These are phyloP conservation scores for Endoconidiophora laricicola DNA, from an alignment of 2,329 filamentous ascomycete species.

Conservation along the genomic window DNA sequence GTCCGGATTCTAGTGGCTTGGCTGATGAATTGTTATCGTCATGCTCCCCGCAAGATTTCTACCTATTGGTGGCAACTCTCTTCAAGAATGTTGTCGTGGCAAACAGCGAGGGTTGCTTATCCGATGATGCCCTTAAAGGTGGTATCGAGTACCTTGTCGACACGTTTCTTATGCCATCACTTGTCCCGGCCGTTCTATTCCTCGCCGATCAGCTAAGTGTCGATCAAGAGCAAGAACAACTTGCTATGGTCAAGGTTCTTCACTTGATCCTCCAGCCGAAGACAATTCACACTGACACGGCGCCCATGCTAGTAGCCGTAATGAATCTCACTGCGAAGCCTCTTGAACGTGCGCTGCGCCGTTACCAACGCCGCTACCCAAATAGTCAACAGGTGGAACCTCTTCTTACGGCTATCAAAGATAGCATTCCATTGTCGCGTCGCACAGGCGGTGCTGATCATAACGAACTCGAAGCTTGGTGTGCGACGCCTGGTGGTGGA, in stretches of 20 bases:
- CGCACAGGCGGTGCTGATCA: slow-evolving; percentile 46
- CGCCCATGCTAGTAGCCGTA: slow-evolving; percentile 52
- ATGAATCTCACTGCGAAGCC: slow-evolving; percentile 55
- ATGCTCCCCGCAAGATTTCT: slow-evolving; percentile 70
- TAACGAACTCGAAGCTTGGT: slow-evolving; percentile 54
- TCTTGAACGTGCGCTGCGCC: slow-evolving; percentile 48
- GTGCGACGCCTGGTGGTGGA: slow-evolving; percentile 36
- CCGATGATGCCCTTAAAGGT: slow-evolving; percentile 53
- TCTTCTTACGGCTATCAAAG: slow-evolving; percentile 47
- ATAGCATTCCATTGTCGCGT: slow-evolving; percentile 39
- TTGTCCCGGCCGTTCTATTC: slow-evolving; percentile 58
- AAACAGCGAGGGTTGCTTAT: slow-evolving; percentile 45
- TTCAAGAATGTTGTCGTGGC: slow-evolving; percentile 62
- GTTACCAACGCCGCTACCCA: slow-evolving; percentile 49
- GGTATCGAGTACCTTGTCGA: slow-evolving; percentile 67
- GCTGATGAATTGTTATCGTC: slow-evolving; percentile 69
- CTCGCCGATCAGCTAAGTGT: slow-evolving; percentile 54
- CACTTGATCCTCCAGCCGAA: slow-evolving; percentile 55
- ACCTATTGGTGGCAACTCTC: slow-evolving; percentile 57
- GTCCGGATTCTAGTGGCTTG: slow-evolving; percentile 54
- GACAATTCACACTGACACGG: slow-evolving; percentile 55
- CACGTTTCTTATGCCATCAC: slow-evolving; percentile 62
- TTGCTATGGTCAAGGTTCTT: slow-evolving; percentile 53
- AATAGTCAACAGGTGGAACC: slow-evolving; percentile 53
- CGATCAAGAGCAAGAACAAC: slow-evolving; percentile 44